Conservation (phyloP, 371 early-diverging fungal species). For the Saksenaea oblongispora region DNA sequence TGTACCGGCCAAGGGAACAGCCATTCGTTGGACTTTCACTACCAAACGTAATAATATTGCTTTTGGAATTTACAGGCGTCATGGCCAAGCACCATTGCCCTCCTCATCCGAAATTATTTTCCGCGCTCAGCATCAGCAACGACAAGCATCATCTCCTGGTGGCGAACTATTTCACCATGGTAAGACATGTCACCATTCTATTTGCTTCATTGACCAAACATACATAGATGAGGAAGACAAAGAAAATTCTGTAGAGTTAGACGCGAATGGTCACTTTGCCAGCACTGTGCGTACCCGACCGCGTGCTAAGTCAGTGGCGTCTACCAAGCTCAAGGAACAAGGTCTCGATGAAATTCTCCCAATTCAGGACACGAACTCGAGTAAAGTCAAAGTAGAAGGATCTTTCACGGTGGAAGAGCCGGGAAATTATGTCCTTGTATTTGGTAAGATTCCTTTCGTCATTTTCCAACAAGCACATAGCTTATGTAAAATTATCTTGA, state of each 20-base stretch:
- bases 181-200: background rate
- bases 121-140: constrained; percentile 9
- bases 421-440: constrained; percentile 42
- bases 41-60: constrained; percentile 86
- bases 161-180: background rate
- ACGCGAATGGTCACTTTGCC: background rate
- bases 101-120: constrained; percentile 22
- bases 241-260: background rate
- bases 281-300: background rate
- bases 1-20: constrained; percentile 69
- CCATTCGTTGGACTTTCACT: constrained; percentile 88
- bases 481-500: constrained; percentile 17
- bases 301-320: constrained; percentile 26
- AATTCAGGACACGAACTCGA: constrained; percentile 30
- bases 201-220: background rate
- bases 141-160: constrained; percentile 12
- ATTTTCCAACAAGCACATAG: background rate
- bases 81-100: background rate
- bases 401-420: constrained; percentile 39
- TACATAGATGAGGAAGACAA: background rate
- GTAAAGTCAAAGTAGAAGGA: constrained; percentile 27
- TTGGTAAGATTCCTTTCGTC: constrained; percentile 23
- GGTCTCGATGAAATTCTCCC: constrained; percentile 33
- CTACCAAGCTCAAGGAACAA: constrained; percentile 19
- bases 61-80: constrained; percentile 75